Base-by-base conservation (phyloP, 208 protist genomes). In the Wallacemonas sp. region DNA sequence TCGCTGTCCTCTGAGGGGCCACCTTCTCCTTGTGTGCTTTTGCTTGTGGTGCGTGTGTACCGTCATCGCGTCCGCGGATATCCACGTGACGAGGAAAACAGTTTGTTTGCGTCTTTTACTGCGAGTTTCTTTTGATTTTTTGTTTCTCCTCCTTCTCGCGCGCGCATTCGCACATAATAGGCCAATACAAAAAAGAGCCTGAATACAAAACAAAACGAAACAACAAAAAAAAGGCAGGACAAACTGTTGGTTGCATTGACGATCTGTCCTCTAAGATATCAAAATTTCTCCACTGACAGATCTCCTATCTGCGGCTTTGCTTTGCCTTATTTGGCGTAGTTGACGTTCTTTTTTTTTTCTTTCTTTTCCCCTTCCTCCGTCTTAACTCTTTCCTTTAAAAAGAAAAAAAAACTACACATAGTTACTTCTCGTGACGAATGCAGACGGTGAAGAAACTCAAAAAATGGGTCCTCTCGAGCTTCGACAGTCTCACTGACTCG, bases 401-500 rank as follows among this genome's bases (percentile, higher is more conserved):
- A n/a, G n/a, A n/a, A n/a, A n/a, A n/a, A n/a, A n/a, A n/a, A n/a
- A n/a, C n/a, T 7, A 7, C 55, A 8, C 31, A 14, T 44, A 14
- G 3, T 23, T 48, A 23, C 20, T 18, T 25, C 20, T 18, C 3
- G 8, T 50, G 23, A 49, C 41, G 38, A 32, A 64, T 50, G 57
- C 57, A 50, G 38, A 64, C 57, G 5, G 42, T 50, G 11, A 52
- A 46, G 28, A 46, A 64, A 14, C 38, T 46, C 11, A 59, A 41
- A 41, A 59, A 59, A 59, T 59, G 52, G 52, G 52, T 59, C 31
- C 52, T 59, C 1, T 77, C 79, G 45, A 62, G 49, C 48, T 65
- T 77, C 36, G 77, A 89, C 36, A 63, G 54, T 11, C 71, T 76
- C 49, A 86, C 79, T 3, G 41, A 77, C 25, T 63, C 73, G 1